Evolutionary conservation across 345 rosid genomes (phyloP), one percentile per base, ranked within the genome.

Genomic region (Zanthoxylum bungeanum): DNA sequence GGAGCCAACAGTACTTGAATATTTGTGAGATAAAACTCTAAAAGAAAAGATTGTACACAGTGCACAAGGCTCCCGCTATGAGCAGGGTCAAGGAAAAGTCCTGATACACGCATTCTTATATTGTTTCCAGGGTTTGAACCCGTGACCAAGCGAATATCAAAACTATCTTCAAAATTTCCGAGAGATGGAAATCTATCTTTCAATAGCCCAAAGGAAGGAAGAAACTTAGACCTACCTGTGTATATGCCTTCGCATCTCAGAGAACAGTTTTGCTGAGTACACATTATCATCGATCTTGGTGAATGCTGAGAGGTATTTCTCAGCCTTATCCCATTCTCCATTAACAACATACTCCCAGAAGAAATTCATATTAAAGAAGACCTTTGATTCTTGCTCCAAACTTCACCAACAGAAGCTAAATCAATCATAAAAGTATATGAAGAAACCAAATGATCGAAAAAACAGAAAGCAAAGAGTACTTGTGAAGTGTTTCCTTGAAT

Each of bases 291-390:
- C 60, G 37, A 60, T 74, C 76, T 83, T 70, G 16, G 88, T 85
- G 76, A 90, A 92, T 42, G 87, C 91, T 34, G 86, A 66, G 9
- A 92, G 80, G 76, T 90, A 92, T 68, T 78, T 85, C 79, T 92
- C 89, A 39, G 83, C 92, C 70, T 85, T 88, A 67, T 66, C 79
- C 85, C 88, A 81, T 55, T 90, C 74, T 49, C 85, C 84, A 12
- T 74, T 78, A 71, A 57, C 79, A 80, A 88, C 84, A 73, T 74
- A 65, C 63, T 83, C 88, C 76, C 34, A 81, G 64, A 90, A 78
- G 79, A 84, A 85, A 70, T 76, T 76, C 73, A 81, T 69, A 77
- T 75, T 80, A 78, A 90, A 90, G 89, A 81, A 87, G 75, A 86
- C 71, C 65, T 91, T 85, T 55, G 90, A 69, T 82, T 90, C 91